Evolutionary conservation across 108 stramenopile genomes (phyloP).

Genomic region (Fragilaria crotonensis): DNA sequence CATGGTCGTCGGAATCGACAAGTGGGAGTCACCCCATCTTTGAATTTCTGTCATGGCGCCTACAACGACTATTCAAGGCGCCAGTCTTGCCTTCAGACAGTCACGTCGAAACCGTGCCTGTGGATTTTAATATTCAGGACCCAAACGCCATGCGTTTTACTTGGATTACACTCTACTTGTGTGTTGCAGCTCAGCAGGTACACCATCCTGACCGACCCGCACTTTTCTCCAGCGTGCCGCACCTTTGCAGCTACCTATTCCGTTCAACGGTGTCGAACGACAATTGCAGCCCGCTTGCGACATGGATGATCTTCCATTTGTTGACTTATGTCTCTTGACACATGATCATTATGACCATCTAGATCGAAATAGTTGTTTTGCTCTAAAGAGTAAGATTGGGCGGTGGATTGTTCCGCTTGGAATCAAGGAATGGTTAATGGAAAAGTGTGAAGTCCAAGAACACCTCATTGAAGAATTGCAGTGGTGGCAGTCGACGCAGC

Average conservation of each 20-base stretch:
- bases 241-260: conserved; percentile 25
- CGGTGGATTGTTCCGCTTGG: conserved; percentile 78
- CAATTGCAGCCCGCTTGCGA: conserved; percentile 45
- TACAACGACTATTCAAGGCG: conserved; percentile 13
- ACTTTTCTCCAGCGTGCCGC: conserved; percentile 59
- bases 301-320: conserved; percentile 38
- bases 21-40: conserved; percentile 54
- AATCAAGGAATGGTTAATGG: conserved; percentile 57
- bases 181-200: conserved; percentile 46
- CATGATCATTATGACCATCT: conserved; percentile 89
- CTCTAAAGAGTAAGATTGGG: conserved; percentile 41
- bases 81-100: not conserved
- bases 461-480: conserved; percentile 68
- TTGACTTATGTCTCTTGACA: conserved; percentile 74
- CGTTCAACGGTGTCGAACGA: conserved; percentile 43
- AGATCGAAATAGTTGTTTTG: conserved; percentile 44
- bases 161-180: conserved; percentile 77
- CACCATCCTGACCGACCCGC: conserved; percentile 72
- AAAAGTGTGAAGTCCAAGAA: conserved; percentile 37
- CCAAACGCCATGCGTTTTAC: conserved; percentile 32
- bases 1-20: conserved; percentile 66
- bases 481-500: conserved; percentile 78
- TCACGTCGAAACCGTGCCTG: not conserved
- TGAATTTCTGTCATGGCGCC: conserved; percentile 53
- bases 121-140: not conserved